phyloP scores from a whole-genome alignment of 2,329 filamentous ascomycete species.

The Botrytis galanthina region DNA sequence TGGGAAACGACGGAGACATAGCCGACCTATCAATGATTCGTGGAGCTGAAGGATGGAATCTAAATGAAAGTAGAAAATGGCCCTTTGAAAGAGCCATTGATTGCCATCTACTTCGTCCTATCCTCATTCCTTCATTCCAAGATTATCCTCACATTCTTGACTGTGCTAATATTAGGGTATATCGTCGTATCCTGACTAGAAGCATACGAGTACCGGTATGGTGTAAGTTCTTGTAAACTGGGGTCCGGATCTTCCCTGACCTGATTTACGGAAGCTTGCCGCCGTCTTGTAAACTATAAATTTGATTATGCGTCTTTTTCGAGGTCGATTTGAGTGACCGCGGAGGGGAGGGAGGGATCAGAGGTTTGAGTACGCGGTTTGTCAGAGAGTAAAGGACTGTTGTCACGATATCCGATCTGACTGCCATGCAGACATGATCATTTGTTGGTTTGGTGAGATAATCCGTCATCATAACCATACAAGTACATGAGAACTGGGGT shows the following conservation, averaged over 20 bases:
- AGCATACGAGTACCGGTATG: background rate
- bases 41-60: background rate
- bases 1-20: too few species aligned
- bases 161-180: background rate
- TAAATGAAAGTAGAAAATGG: background rate
- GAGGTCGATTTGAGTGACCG: background rate
- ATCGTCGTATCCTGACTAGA: background rate
- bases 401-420: slow-evolving; percentile 8
- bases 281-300: background rate
- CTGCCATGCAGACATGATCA: background rate
- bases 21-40: background rate
- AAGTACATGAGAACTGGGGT: background rate
- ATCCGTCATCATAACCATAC: background rate
- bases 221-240: slow-evolving; percentile 6
- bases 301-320: background rate
- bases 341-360: background rate
- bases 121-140: background rate
- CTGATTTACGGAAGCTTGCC: slow-evolving; percentile 10
- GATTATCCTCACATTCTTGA: background rate
- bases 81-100: background rate
- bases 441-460: slow-evolving; percentile 5
- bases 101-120: background rate
- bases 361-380: background rate
- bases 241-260: slow-evolving; percentile 15
- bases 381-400: background rate